These are phyloP conservation scores for Capsella rubella DNA, from an alignment of 441 rosid genomes.

Conservation along the genomic window DNA sequence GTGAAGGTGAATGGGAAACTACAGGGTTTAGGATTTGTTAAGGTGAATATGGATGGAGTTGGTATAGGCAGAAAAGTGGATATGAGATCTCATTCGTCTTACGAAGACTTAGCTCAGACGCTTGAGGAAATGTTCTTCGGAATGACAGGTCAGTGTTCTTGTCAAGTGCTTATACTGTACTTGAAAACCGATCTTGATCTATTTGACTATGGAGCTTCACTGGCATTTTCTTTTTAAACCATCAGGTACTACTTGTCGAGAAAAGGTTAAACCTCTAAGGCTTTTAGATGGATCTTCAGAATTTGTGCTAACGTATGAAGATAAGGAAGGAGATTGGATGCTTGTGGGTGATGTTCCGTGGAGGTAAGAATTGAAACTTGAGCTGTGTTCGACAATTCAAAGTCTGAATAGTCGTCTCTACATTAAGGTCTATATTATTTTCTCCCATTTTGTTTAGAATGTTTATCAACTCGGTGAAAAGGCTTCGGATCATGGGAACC, in stretches of 20 bases:
- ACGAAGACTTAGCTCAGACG: conserved; percentile 61
- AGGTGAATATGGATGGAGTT: conserved; percentile 71
- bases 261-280: conserved; percentile 45
- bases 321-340: conserved; percentile 79
- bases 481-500: conserved; percentile 43
- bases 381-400: neutral
- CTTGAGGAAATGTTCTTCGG: conserved; percentile 67
- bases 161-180: neutral
- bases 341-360: conserved; percentile 81
- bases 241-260: conserved; percentile 27
- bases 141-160: conserved; percentile 28
- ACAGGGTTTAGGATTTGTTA: conserved; percentile 55
- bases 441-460: conserved; percentile 21
- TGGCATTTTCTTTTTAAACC: neutral
- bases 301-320: conserved; percentile 73
- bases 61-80: conserved; percentile 76
- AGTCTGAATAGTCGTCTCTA: conserved; percentile 8
- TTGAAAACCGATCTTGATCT: neutral
- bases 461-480: conserved; percentile 38
- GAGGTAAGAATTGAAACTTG: conserved; percentile 48
- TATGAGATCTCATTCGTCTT: conserved; percentile 62
- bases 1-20: conserved; percentile 54
- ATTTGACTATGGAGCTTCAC: neutral
- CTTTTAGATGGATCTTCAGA: conserved; percentile 68
- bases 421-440: neutral